Base-by-base conservation (phyloP, 805 yeast genomes). In the Grigorovia humatica region DNA sequence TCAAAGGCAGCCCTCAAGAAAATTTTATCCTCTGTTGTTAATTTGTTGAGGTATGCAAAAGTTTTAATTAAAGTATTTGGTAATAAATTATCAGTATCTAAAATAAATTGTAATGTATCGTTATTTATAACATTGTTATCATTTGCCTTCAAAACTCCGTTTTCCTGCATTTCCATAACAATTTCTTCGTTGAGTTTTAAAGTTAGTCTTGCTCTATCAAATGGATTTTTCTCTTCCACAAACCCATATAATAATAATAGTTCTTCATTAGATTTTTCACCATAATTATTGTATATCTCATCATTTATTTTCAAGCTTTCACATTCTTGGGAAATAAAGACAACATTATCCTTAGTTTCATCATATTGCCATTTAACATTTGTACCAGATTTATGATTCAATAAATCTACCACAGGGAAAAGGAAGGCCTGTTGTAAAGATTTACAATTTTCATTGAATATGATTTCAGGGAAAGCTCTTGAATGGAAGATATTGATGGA, bases 261-360 rank as follows among this genome's bases (percentile, higher is more conserved):
- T 56, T 88, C 96, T 56, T 86, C 95, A 61, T 88, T 89, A 0
- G 93, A 85, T 65, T 88, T 89, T 50, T 85, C 80, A 1, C 96
- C 97, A 66, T 90, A 89, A 66, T 87, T 86, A 63, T 89, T 89
- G 67, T 68, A 86, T 1, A 90, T 55, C 62, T 88, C 84, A 2
- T 68, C 63, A 1, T 77, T 77, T 1, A 54, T 56, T 2, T 52
- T 48, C n/a, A 58, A 32, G 1, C 44, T 40, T 19, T 30, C 32
- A 9, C 17, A 19, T 4, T 71, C 64, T 18, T 71, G 69, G 0
- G 78, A 63, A 43, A 64, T 67, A 56, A 82, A 81, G 8, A 12
- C 42, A 13, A 38, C 18, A n/a, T 65, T 61, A 52, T 78, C 76
- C 1, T 61, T 55, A 1, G 58, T 61, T 1, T 53, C 59, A 20